Conservation (phyloP, 257 asterid species). For the Coffea canephora region DNA sequence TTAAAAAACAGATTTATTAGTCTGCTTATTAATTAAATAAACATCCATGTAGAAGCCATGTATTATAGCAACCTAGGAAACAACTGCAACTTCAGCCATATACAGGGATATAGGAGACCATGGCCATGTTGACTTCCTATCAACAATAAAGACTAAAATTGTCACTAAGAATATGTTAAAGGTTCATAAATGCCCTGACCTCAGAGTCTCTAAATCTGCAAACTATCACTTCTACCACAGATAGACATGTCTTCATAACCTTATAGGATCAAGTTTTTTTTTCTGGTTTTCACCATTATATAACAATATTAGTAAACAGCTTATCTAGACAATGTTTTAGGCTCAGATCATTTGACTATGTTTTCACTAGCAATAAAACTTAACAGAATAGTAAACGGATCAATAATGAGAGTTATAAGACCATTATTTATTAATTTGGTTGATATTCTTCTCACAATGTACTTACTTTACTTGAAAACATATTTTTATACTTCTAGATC, state of each 20-base stretch:
- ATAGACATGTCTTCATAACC: neutral
- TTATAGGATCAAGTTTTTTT: neutral
- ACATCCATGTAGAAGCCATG: slow-evolving; percentile 23
- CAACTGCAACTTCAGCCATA: neutral
- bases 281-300: neutral
- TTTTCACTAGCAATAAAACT: neutral
- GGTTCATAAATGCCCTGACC: no score
- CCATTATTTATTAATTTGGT: no score
- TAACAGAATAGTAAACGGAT: neutral
- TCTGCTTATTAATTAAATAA: slow-evolving; percentile 14
- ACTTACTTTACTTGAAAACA: no score
- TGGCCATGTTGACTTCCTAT: neutral
- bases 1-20: neutral
- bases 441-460: no score
- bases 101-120: slow-evolving; percentile 14
- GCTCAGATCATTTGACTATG: neutral
- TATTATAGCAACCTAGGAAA: neutral
- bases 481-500: no score
- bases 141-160: no score
- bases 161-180: no score
- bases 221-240: neutral
- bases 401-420: no score
- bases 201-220: no score
- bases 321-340: neutral
- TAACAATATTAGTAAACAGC: neutral